Conservation (phyloP, 306 rosid species). For the Pachyrhizus erosus region DNA sequence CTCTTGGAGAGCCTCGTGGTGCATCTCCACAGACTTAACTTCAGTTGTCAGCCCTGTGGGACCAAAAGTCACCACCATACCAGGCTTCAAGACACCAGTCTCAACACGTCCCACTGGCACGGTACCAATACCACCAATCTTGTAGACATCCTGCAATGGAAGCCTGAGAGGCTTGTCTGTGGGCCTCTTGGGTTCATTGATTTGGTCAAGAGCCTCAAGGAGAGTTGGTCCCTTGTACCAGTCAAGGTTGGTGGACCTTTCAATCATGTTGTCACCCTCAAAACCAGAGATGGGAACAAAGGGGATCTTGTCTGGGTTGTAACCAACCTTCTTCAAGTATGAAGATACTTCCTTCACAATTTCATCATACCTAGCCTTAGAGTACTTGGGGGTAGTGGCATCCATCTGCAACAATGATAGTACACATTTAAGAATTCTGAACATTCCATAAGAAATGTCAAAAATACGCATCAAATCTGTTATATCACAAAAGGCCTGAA, state of each 20-base stretch:
- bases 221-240: slow-evolving; percentile 63
- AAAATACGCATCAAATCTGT: neutral
- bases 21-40: slow-evolving; percentile 61
- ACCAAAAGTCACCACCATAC: slow-evolving; percentile 50
- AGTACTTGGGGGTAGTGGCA: slow-evolving; percentile 69
- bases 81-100: slow-evolving; percentile 48
- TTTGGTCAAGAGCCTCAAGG: slow-evolving; percentile 55
- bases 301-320: slow-evolving; percentile 63
- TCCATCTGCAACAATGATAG: slow-evolving; percentile 46
- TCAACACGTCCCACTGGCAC: slow-evolving; percentile 57
- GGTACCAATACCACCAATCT: slow-evolving; percentile 59
- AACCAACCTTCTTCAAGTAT: slow-evolving; percentile 74
- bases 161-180: slow-evolving; percentile 56
- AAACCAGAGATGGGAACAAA: slow-evolving; percentile 68
- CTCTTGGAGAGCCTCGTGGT: slow-evolving; percentile 49
- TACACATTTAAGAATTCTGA: neutral
- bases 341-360: slow-evolving; percentile 57
- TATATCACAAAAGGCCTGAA: neutral
- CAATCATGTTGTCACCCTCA: slow-evolving; percentile 58
- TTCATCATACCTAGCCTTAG: slow-evolving; percentile 61
- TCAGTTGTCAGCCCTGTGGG: slow-evolving; percentile 56
- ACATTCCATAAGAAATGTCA: no score
- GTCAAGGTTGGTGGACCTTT: slow-evolving; percentile 62
- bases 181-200: slow-evolving; percentile 53
- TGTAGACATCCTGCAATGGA: slow-evolving; percentile 56